Base-by-base conservation (phyloP, 768 basidiomycete species). In the Suillus tomentosus region DNA sequence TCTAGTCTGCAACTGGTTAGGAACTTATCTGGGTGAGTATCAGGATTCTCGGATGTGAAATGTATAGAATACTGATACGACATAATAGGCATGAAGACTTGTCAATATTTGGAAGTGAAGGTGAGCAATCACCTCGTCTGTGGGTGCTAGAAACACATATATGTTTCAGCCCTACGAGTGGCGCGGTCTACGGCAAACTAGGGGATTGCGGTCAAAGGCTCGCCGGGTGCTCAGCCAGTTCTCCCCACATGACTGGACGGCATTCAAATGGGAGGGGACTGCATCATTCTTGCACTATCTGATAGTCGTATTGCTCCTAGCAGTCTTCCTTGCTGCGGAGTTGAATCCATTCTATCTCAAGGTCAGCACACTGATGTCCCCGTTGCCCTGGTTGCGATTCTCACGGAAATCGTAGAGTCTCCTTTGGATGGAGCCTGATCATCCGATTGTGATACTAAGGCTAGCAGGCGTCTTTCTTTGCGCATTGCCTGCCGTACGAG, bases 381-480 rank as follows among this genome's bases (percentile, higher is more conserved):
- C 27, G 31, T 61, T 43, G 22, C 39, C 27, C 17, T 47, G 60
- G 59, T 61, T 60, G 61, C 62, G 66, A 64, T 48, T 53, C 62
- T 63, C 70, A 80, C 55, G 63, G 67, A 62, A 34, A 60, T 62
- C 53, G 64, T 81, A 86, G 83, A 75, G 77, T 77, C 69, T 87
- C 65, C 80, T 95, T 43, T 94, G 93, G 92, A 90, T 95, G 88
- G 92, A 94, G 72, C 94, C 93, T 42, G 89, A 92, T 74, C 93
- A 95, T 74, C 93, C 92, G 13, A 86, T 95, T 67, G 82, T 95
- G 58, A 90, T 94, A 64, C 78, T 85, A 66, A 78, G 84, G 40
- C 83, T 95, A 11, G 87, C 85, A 17, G 86, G 86, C 65, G 86
- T 95, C 65, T 95, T 95, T 72, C 79, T 95, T 3, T 95, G 92